phyloP scores from a whole-genome alignment of 768 basidiomycete species.

The Nidularia pulvinata region DNA sequence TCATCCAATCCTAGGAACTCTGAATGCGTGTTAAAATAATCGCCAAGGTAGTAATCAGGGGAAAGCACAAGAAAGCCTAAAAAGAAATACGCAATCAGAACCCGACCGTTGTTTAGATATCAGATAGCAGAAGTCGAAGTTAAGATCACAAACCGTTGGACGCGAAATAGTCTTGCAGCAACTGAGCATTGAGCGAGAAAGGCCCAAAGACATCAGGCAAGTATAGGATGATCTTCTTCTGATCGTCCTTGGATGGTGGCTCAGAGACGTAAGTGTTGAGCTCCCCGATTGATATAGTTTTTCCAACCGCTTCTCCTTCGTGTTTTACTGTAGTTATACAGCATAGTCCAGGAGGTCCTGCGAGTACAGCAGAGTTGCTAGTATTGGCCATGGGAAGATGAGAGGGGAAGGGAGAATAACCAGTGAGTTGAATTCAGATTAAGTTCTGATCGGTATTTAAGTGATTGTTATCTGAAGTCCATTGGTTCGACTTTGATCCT shows the following conservation, averaged over 20 bases:
- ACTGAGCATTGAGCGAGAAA: constrained; percentile 54
- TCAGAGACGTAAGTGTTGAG: constrained; percentile 57
- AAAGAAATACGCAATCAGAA: background rate
- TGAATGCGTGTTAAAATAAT: constrained; percentile 32
- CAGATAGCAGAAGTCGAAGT: background rate
- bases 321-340: constrained; percentile 56
- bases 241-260: constrained; percentile 32
- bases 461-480: too few species aligned
- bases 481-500: too few species aligned
- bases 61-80: constrained; percentile 48
- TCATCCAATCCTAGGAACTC: constrained; percentile 25
- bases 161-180: constrained; percentile 67
- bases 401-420: too few species aligned
- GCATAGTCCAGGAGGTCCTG: constrained; percentile 39
- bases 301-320: constrained; percentile 44
- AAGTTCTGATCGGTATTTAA: too few species aligned
- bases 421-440: too few species aligned
- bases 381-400: too few species aligned
- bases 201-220: constrained; percentile 62
- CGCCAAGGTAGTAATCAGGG: constrained; percentile 53
- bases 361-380: too few species aligned
- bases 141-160: constrained; percentile 39
- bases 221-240: constrained; percentile 52
- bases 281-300: constrained; percentile 33
- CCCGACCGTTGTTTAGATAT: background rate